A percentile compares a stretch with the other conserved stretches of the same genome.
These are phyloP conservation scores for Psilocybe cyanescens DNA, from an alignment of 768 basidiomycete species.

Conservation along the genomic window DNA sequence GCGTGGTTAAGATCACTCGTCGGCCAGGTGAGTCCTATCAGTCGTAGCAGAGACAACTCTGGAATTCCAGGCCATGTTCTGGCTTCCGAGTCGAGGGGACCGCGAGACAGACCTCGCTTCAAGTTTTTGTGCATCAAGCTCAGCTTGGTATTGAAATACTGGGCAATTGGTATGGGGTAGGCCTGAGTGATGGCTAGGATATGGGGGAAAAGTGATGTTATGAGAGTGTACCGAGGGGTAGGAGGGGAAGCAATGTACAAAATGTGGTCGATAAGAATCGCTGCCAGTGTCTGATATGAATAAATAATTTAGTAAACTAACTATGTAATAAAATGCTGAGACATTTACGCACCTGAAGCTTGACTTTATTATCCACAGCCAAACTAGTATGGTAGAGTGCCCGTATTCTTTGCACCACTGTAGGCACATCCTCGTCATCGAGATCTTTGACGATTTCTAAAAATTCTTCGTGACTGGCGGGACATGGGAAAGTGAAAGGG, in stretches of 20 bases:
- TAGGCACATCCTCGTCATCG: conserved; percentile 72
- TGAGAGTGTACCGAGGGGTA: conserved; percentile 57
- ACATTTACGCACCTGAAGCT: conserved; percentile 71
- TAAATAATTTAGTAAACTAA: conserved; percentile 5
- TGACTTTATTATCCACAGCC: conserved; percentile 89
- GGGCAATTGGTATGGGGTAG: conserved; percentile 82
- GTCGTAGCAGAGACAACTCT: conserved; percentile 80
- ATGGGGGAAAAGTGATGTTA: conserved; percentile 76
- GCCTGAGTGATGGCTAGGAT: conserved; percentile 76
- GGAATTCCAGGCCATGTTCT: conserved; percentile 89
- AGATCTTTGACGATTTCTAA: conserved; percentile 78
- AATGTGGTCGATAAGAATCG: conserved; percentile 87
- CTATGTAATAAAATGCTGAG: neutral
- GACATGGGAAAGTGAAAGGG: conserved; percentile 93
- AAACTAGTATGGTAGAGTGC: conserved; percentile 91
- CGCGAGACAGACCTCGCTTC: conserved; percentile 75
- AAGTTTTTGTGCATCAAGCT: conserved; percentile 94
- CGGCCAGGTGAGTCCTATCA: conserved; percentile 86
- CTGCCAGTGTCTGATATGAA: conserved; percentile 60
- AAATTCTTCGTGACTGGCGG: conserved; percentile 85
- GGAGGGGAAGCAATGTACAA: conserved; percentile 74
- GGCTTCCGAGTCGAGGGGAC: conserved; percentile 58
- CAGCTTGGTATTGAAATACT: conserved; percentile 81
- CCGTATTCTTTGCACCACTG: conserved; percentile 88
- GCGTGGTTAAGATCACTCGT: conserved; percentile 94